Base-by-base conservation (phyloP, 2,329 filamentous ascomycete species). In the Chaetothyriales sp. region DNA sequence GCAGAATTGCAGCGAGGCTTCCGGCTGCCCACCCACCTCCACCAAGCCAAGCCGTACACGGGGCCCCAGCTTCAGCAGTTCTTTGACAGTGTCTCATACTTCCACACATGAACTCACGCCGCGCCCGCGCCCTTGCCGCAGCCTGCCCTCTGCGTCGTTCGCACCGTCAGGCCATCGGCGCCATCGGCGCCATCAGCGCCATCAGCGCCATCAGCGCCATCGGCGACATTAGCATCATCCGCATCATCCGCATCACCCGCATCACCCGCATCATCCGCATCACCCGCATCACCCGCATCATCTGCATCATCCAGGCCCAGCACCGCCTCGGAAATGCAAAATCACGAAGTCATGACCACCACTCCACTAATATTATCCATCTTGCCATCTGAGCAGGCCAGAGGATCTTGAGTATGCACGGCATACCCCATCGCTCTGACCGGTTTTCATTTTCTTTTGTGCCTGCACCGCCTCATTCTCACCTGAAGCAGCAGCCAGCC, bases 1-100 rank as follows among this genome's bases (percentile, higher is more conserved):
- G 75, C 74, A 18, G 84, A 90, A 66, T 74, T 95, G 57, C 70
- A 73, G 53, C 78, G 76, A 58, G 77, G 77, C 49, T 82, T 82
- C 64, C 63, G 67, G 46, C 67, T 82, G 50, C 46, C 22, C 19
- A 72, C 75, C 18, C 63, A 67, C 18, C 47, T 53, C 20, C 46
- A 48, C n/a, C 46, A 58, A 29, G 40, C 50, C n/a, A 51, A 50
- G 45, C 43, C 49, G 10, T 47, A 56, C 29, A 40, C 53, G 18
- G 54, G 51, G 44, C 43, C 54, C n/a, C 43, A 49, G 3, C 51
- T 53, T 43, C 46, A 56, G 43, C 46, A 52, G 46, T 61, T 56
- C 50, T 60, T 58, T 46, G 59, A 59, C 43, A 56, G 50, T 44
- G 53, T 55, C 46, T 49, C 55, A 57, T 58, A 55, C 48, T 55